Base-by-base conservation (phyloP, 139 green algal species). In the Yamagishiella unicocca region DNA sequence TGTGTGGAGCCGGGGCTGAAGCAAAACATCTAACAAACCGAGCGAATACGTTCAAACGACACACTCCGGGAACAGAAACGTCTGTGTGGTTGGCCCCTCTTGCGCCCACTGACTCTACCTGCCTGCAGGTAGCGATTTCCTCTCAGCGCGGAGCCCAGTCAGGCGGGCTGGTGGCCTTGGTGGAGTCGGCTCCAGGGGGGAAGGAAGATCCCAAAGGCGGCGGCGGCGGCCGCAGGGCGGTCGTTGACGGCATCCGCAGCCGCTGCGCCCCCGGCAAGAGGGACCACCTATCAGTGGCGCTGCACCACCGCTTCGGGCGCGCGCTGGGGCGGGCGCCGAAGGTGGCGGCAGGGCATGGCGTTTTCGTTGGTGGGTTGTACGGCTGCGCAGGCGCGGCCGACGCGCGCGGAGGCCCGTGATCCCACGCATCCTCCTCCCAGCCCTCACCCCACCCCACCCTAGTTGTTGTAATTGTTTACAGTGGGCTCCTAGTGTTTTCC, bases 61-160 rank as follows among this genome's bases (percentile, higher is more conserved):
- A n/a, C n/a, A n/a, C n/a, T n/a, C n/a, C n/a, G n/a, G n/a, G n/a
- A n/a, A n/a, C n/a, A n/a, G n/a, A n/a, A n/a, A n/a, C n/a, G n/a
- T n/a, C n/a, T n/a, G n/a, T n/a, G n/a, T n/a, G n/a, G n/a, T n/a
- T n/a, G n/a, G n/a, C n/a, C n/a, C n/a, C n/a, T n/a, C n/a, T n/a
- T n/a, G n/a, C n/a, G n/a, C n/a, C n/a, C n/a, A n/a, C n/a, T 61
- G 53, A 14, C 53, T 61, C 53, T 14, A 61, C 14, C 53, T 14
- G 35, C 12, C 35, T 2, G 9, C 74, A 82, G 46, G 45, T 82
- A 3, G 76, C 76, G n/a, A 83, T 83, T 21, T 83, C 76, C 7
- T 83, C 76, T 6, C 76, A 83, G 54, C 76, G 76, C 35, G 76
- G 76, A 17, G 76, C 76, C 6, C 76, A 83, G 22, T 83, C 76